These are phyloP conservation scores for Polyporus tsugae DNA, from an alignment of 1,284 basidiomycete species.

Conservation along the genomic window DNA sequence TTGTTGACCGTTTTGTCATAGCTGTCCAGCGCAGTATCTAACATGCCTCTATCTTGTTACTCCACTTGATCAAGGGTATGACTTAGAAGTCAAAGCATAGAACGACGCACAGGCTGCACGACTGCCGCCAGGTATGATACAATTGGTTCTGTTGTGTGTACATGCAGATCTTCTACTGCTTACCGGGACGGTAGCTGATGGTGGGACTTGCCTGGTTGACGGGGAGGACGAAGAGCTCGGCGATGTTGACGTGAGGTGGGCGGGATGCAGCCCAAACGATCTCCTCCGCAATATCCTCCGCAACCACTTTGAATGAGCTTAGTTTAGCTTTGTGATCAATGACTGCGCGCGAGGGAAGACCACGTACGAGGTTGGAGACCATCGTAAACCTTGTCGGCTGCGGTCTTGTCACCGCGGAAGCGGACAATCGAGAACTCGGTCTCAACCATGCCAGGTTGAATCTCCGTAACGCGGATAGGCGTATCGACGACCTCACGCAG, in stretches of 20 bases:
- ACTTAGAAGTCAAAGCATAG: not conserved
- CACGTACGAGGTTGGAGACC: conserved; percentile 81
- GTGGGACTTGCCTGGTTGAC: conserved; percentile 83
- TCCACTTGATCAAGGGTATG: not conserved
- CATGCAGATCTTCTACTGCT: conserved; percentile 33
- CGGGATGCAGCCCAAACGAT: conserved; percentile 95
- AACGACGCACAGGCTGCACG: not conserved
- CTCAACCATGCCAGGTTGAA: conserved; percentile 94
- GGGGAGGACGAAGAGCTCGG: conserved; percentile 81
- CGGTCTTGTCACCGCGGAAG: conserved; percentile 83
- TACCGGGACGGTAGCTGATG: conserved; percentile 56
- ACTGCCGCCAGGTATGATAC: conserved; percentile 23
- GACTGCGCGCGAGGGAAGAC: not conserved
- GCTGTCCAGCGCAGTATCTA: conserved; percentile 20
- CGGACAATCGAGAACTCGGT: conserved; percentile 92
- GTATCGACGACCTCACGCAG: conserved; percentile 92
- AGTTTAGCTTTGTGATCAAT: not conserved
- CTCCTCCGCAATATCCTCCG: conserved; percentile 93
- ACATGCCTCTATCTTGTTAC: conserved; percentile 6
- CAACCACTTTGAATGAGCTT: conserved; percentile 60
- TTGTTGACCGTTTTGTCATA: conserved; percentile 22
- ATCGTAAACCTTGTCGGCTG: conserved; percentile 90
- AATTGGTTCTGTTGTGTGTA: conserved; percentile 15
- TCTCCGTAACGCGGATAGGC: conserved; percentile 89
- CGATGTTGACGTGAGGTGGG: conserved; percentile 87